Evolutionary conservation across 2,329 filamentous ascomycete genomes (phyloP).

Genomic region (Periglandula ipomoeae): DNA sequence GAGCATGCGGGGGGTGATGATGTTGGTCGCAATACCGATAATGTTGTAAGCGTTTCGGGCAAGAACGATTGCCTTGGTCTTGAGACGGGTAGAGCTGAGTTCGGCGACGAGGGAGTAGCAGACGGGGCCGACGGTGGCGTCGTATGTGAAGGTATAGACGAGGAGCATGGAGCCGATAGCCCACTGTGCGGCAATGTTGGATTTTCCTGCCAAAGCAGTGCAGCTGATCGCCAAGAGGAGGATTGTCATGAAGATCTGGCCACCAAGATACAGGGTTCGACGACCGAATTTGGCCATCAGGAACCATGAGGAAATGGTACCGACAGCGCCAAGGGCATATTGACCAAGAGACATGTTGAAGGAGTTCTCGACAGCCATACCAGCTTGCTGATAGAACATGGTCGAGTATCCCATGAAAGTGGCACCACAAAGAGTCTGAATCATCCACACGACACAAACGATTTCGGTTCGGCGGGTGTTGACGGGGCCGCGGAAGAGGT

Average conservation of each 20-base stretch:
- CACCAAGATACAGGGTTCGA: conserved; percentile 33
- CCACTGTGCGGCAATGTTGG: conserved; percentile 37
- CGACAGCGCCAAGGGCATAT: conserved; percentile 34
- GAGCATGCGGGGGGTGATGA: conserved; percentile 37
- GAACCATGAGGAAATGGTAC: conserved; percentile 37
- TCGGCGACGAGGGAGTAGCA: conserved; percentile 74
- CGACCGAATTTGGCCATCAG: conserved; percentile 34
- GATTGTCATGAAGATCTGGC: conserved; percentile 38
- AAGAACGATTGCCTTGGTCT: conserved; percentile 36
- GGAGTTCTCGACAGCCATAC: conserved; percentile 27
- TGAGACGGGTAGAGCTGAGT: conserved; percentile 34
- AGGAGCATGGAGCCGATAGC: conserved; percentile 36
- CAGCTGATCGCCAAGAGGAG: conserved; percentile 35
- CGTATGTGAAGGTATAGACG: conserved; percentile 34
- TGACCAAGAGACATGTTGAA: conserved; percentile 33
- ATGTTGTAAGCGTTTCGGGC: conserved; percentile 40
- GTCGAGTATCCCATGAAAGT: conserved; percentile 51
- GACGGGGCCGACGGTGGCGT: conserved; percentile 40
- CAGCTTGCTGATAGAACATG: conserved; percentile 36
- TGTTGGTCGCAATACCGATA: conserved; percentile 35
- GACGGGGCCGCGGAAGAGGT: conserved; percentile 35
- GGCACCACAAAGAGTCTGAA: conserved; percentile 30
- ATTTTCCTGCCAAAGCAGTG: conserved; percentile 44
- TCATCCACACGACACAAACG: conserved; percentile 33
- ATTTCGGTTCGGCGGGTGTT: conserved; percentile 38